phyloP scores from a whole-genome alignment of 2,329 filamentous ascomycete species.

The Colletotrichum musae region DNA sequence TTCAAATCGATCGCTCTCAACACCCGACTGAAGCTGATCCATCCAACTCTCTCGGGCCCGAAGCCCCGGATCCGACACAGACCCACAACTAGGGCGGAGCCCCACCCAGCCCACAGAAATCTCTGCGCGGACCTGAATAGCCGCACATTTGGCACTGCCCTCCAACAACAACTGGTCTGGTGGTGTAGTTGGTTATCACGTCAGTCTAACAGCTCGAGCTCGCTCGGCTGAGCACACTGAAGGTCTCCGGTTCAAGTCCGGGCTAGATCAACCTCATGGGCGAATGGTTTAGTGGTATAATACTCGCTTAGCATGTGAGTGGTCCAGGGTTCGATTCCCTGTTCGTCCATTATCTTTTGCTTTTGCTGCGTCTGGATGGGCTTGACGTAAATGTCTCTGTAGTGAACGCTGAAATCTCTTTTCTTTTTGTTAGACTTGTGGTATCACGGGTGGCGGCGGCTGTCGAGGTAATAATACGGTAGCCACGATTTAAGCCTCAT shows the following conservation, averaged over 20 bases:
- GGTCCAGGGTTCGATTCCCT: slow-evolving; percentile 41
- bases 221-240: slow-evolving; percentile 21
- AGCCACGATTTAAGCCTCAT: no score
- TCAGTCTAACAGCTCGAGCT: slow-evolving; percentile 58
- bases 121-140: not conserved
- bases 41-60: not conserved
- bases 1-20: not conserved
- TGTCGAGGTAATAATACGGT: no score
- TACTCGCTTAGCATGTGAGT: slow-evolving; percentile 41
- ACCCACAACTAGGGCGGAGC: not conserved
- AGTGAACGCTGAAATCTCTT: not conserved
- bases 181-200: slow-evolving; percentile 63
- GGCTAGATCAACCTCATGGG: slow-evolving; percentile 34
- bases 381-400: no score
- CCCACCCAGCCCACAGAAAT: not conserved
- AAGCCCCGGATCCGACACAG: not conserved
- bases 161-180: slow-evolving; percentile 46
- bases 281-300: slow-evolving; percentile 42
- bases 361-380: not conserved
- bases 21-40: not conserved
- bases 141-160: rapidly evolving
- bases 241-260: slow-evolving; percentile 42
- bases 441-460: no score
- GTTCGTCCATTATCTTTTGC: slow-evolving; percentile 33
- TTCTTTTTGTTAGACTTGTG: not conserved